Percentiles rank a stretch among this genome's conserved stretches.
These are phyloP conservation scores for Leucaena leucocephala DNA, from an alignment of 306 rosid genomes.

Conservation along the genomic window DNA sequence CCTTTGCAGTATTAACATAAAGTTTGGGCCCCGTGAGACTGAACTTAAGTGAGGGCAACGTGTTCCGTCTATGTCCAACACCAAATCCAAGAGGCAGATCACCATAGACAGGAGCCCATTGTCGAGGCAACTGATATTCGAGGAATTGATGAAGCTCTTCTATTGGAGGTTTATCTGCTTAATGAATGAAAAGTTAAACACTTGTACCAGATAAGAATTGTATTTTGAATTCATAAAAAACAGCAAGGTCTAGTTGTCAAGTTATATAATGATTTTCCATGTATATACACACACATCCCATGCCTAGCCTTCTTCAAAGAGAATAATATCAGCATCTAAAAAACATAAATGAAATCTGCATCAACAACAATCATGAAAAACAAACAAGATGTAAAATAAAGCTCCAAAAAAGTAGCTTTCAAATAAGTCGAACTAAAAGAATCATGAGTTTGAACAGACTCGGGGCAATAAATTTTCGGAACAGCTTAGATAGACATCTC, in stretches of 20 bases:
- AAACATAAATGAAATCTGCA: background rate
- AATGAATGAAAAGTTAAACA: constrained; percentile 32
- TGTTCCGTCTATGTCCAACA: constrained; percentile 57
- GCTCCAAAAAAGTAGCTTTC: background rate
- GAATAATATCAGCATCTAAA: background rate
- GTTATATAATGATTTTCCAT: background rate
- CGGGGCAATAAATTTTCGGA: background rate
- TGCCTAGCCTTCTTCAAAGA: background rate
- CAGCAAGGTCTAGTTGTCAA: background rate
- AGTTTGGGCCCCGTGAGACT: constrained; percentile 85
- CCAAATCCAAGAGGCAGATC: constrained; percentile 75
- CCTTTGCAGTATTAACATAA: constrained; percentile 84
- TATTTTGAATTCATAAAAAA: constrained; percentile 8
- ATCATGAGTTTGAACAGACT: background rate
- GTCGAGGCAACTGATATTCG: constrained; percentile 86
- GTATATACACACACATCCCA: background rate
- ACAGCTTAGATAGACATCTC: background rate
- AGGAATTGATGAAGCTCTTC: constrained; percentile 93
- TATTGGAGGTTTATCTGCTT: constrained; percentile 83
- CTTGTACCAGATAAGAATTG: background rate
- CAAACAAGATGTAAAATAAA: background rate
- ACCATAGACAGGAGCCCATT: constrained; percentile 90
- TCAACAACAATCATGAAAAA: background rate
- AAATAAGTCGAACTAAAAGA: background rate
- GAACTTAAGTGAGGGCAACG: constrained; percentile 77